These are phyloP conservation scores for Alternaria ventricosa DNA, from an alignment of 2,329 filamentous ascomycete species.

Conservation along the genomic window DNA sequence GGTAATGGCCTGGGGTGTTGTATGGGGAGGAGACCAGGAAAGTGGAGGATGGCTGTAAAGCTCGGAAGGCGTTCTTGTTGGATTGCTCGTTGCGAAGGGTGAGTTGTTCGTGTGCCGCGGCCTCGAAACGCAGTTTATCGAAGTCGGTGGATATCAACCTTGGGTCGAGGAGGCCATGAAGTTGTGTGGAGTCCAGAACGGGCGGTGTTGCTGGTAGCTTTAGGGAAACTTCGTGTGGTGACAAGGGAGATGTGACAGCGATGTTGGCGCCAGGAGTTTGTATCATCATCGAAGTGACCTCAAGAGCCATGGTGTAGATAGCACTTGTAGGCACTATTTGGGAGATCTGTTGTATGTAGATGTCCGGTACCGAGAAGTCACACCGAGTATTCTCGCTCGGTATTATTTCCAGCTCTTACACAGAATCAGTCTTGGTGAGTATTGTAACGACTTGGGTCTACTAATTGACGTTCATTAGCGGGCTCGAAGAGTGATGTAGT, in stretches of 20 bases:
- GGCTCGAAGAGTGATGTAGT: background rate
- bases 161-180: slow-evolving; percentile 28
- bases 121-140: slow-evolving; percentile 42
- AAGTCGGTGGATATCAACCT: slow-evolving; percentile 38
- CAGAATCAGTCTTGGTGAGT: background rate
- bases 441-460: background rate
- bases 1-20: slow-evolving; percentile 70
- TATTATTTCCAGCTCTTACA: background rate
- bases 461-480: background rate
- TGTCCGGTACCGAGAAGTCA: background rate
- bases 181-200: background rate
- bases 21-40: slow-evolving; percentile 78
- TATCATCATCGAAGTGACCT: background rate
- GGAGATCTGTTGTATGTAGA: background rate
- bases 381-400: background rate
- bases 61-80: background rate
- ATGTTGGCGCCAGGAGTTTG: background rate
- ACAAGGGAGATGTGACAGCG: background rate
- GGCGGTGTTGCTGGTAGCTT: background rate
- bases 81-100: background rate
- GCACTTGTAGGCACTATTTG: background rate
- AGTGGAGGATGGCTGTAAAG: background rate
- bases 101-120: slow-evolving; percentile 40
- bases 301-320: background rate
- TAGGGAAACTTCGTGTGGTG: background rate